Evolutionary conservation across 2,329 filamentous ascomycete species (phyloP).

Genomic region (Didymosphaeria variabile): DNA sequence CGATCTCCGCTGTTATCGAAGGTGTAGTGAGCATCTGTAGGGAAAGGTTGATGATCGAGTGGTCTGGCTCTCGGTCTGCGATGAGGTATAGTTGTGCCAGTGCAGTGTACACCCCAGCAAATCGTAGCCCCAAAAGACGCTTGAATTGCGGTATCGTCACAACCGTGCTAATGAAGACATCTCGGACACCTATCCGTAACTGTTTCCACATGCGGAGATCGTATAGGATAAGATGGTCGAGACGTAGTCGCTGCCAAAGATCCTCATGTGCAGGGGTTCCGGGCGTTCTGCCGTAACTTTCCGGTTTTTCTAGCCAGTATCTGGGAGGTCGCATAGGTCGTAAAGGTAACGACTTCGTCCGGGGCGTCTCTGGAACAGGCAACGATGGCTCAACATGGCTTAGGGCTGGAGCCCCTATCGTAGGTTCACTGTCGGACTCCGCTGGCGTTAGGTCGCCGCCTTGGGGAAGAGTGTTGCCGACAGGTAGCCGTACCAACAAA

Average conservation of each 20-base stretch:
- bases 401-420: constrained; percentile 65
- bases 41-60: constrained; percentile 97
- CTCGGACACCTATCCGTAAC: constrained; percentile 85
- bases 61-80: constrained; percentile 93
- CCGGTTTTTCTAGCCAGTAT: constrained; percentile 88
- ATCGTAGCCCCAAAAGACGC: constrained; percentile 88
- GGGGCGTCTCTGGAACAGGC: constrained; percentile 83
- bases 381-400: constrained; percentile 72
- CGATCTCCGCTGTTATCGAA: constrained; percentile 94
- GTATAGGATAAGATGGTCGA: constrained; percentile 95
- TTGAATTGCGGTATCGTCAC: constrained; percentile 97
- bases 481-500: constrained; percentile 80
- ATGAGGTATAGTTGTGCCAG: constrained; percentile 95
- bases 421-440: constrained; percentile 76
- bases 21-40: constrained; percentile 96
- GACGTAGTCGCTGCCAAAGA: constrained; percentile 83
- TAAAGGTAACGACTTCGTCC: constrained; percentile 52
- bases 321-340: constrained; percentile 71
- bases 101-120: constrained; percentile 92
- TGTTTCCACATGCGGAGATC: constrained; percentile 98
- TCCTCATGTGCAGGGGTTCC: constrained; percentile 80
- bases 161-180: constrained; percentile 95
- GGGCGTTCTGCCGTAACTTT: constrained; percentile 70
- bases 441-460: constrained; percentile 67
- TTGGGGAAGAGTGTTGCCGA: constrained; percentile 65